Base-by-base conservation (phyloP, 192 early-diverging fungal species). In the Coemansia asiatica region DNA sequence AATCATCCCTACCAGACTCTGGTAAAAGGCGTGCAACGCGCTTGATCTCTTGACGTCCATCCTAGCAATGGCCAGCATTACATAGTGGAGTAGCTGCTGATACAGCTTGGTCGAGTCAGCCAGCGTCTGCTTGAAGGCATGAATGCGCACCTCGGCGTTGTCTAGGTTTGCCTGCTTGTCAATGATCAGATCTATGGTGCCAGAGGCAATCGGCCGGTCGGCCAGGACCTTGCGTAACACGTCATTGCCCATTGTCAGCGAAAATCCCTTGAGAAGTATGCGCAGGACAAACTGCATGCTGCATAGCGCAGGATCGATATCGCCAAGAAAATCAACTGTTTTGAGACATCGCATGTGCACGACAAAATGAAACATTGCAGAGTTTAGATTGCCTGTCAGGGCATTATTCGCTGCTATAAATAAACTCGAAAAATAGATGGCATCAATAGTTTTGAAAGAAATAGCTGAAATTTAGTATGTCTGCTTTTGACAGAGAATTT, bases 331-430 rank as follows among this genome's bases (percentile, higher is more conserved):
- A 46, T 82, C 80, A 27, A 82, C 64, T 7, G 80, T 76, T 36
- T 68, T 69, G n/a, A 82, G 75, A 23, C 74, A 69, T 13, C 75
- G 80, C 74, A 82, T 70, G 18, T 72, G 51, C 3, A 67, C 74
- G 1, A 77, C 60, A 57, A 67, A 76, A 55, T 82, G 80, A 7
- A 82, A 54, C 66, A 76, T 76, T 16, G 80, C 80, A 68, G 71
- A 82, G 48, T 67, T 56, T 22, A 82, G 68, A 49, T 82, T 82
- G 12, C 75, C 75, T 4, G 80, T 77, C 22, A 68, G 70, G 29
- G 71, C 27, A 26, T 67, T 71, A 50, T 82, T 76, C 21, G 60
- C 71, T 15, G 71, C 67, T 67, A 67, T 54, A 67, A 67, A 60
- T 67, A 67, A 29, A 54, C 10, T 25, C 48, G 10, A 51, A 47